A percentile compares a stretch with the other conserved stretches of the same genome.
These are phyloP conservation scores for Dioszegia crocea DNA, from an alignment of 768 basidiomycete species.

Conservation along the genomic window DNA sequence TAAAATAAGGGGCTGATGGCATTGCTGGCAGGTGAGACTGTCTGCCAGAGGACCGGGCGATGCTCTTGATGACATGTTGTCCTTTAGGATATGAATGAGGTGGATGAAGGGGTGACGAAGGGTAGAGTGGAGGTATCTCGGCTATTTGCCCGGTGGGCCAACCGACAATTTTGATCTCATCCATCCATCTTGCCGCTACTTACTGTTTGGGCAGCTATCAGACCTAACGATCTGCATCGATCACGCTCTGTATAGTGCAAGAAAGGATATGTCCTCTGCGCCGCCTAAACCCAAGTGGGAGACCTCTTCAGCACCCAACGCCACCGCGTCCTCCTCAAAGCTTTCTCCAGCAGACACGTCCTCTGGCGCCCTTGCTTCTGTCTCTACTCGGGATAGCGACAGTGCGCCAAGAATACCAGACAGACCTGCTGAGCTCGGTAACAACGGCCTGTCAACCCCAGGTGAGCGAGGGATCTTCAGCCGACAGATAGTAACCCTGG, in stretches of 20 bases:
- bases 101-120: neutral
- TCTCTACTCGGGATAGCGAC: neutral
- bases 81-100: no score
- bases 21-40: constrained; percentile 8
- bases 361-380: neutral
- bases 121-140: neutral
- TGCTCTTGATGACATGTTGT: neutral
- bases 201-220: no score
- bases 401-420: constrained; percentile 31
- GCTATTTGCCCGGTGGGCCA: neutral
- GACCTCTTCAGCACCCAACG: neutral
- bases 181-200: no score
- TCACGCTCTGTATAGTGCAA: neutral
- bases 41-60: neutral
- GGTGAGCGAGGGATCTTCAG: neutral
- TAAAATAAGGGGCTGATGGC: constrained; percentile 67
- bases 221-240: no score
- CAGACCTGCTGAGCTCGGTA: constrained; percentile 26
- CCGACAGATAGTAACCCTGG: neutral
- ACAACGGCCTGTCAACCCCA: neutral
- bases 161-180: neutral
- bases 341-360: neutral
- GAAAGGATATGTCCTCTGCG: constrained; percentile 1
- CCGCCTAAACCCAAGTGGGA: constrained; percentile 6
- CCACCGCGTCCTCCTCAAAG: constrained; percentile 9